phyloP scores from a whole-genome alignment of 2,329 filamentous ascomycete species.

The Arthroderma uncinatum region DNA sequence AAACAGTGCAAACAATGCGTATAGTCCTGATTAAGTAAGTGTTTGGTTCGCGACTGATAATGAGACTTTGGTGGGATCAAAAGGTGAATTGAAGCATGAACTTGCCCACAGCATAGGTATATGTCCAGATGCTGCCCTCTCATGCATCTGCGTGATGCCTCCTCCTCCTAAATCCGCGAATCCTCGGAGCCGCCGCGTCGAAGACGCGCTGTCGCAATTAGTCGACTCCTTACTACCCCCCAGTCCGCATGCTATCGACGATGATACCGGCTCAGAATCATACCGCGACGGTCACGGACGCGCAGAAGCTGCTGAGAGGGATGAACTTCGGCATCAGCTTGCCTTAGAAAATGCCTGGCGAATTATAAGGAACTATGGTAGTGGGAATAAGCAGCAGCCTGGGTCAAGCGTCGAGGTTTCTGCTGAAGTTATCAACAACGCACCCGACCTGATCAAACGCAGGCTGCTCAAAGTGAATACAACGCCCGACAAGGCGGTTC shows the following conservation, averaged over 20 bases:
- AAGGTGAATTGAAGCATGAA: neutral
- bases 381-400: conserved; percentile 11
- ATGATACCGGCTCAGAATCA: conserved; percentile 25
- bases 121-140: neutral
- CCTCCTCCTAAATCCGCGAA: conserved; percentile 22
- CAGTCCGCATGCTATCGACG: conserved; percentile 22
- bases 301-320: conserved; percentile 27
- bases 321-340: conserved; percentile 28
- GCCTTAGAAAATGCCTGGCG: conserved; percentile 31
- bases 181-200: conserved; percentile 31
- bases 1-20: neutral
- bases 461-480: conserved; percentile 69
- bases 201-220: conserved; percentile 35
- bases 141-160: conserved; percentile 14
- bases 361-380: conserved; percentile 25
- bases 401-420: conserved; percentile 12
- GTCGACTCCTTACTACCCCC: conserved; percentile 33
- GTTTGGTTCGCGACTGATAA: neutral
- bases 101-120: neutral
- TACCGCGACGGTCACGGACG: conserved; percentile 26
- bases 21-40: neutral
- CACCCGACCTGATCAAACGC: conserved; percentile 82
- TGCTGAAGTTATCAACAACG: conserved; percentile 61
- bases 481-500: conserved; percentile 61
- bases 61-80: neutral